A percentile compares a stretch with the other conserved stretches of the same genome.
These are phyloP conservation scores for Xerocomus potaroensis DNA, from an alignment of 768 basidiomycete species.

Conservation along the genomic window DNA sequence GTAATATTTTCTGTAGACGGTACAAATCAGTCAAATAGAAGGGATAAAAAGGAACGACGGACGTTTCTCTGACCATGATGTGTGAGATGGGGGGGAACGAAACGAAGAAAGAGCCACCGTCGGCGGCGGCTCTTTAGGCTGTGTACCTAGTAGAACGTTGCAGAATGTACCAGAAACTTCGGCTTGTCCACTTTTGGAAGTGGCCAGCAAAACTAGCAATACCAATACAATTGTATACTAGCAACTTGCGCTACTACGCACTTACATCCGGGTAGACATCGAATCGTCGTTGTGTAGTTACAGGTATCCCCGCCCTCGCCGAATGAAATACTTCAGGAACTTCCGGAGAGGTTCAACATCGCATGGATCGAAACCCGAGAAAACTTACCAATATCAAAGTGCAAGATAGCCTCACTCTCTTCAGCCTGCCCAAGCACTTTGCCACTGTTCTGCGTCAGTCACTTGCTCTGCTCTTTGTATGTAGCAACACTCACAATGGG, in stretches of 20 bases:
- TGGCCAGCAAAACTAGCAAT: too few relatives aligned
- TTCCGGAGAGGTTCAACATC: constrained; percentile 29
- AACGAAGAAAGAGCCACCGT: constrained; percentile 9
- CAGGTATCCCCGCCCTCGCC: constrained; percentile 81
- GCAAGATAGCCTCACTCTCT: constrained; percentile 76
- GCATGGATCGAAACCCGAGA: not conserved
- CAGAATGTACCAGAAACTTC: constrained; percentile 35
- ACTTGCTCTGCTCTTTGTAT: not conserved
- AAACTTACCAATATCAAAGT: constrained; percentile 73
- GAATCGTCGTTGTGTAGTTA: constrained; percentile 87
- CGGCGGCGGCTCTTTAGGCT: constrained; percentile 22
- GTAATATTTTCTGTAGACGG: constrained; percentile 69
- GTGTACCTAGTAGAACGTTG: constrained; percentile 19
- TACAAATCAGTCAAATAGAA: not conserved
- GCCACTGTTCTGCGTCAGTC: constrained; percentile 49
- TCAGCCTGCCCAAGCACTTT: constrained; percentile 67
- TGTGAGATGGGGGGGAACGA: constrained; percentile 11
- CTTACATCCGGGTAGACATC: constrained; percentile 86
- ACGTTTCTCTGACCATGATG: constrained; percentile 72
- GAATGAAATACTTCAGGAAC: constrained; percentile 60
- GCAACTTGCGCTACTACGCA: constrained; percentile 13
- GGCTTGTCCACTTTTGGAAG: constrained; percentile 18
- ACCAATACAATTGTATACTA: too few relatives aligned
- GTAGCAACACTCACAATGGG: constrained; percentile 60
- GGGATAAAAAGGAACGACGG: not conserved